Percentiles rank a stretch among this genome's conserved stretches.
phyloP scores from a whole-genome alignment of 495 filamentous ascomycete species.

The Bathelium albidoporum region DNA sequence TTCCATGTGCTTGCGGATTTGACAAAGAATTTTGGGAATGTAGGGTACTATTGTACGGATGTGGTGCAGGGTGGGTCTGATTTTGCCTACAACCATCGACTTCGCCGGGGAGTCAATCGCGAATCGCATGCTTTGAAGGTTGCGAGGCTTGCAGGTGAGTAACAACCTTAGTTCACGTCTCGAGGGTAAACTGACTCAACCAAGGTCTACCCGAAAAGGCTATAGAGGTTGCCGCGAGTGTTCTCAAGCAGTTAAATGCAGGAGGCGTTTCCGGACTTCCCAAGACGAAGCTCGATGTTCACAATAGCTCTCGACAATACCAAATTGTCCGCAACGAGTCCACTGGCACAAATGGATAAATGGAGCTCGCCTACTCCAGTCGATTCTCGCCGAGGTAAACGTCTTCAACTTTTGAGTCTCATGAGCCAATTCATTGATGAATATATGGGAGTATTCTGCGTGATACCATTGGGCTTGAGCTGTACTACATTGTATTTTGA shows the following conservation, averaged over 20 bases:
- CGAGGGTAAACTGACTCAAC: neutral
- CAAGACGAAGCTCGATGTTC: neutral
- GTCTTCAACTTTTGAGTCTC: no score
- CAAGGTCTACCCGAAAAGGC: constrained; percentile 34
- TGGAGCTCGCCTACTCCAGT: neutral
- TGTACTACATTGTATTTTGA: no score
- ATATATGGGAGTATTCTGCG: no score
- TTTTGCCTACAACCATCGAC: constrained; percentile 79
- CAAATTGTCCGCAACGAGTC: neutral
- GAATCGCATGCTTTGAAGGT: constrained; percentile 88
- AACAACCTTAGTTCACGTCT: neutral
- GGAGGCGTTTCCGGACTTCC: neutral
- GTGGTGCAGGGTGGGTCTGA: constrained; percentile 56
- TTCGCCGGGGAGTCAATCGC: constrained; percentile 74
- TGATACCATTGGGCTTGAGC: no score
- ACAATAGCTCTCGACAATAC: neutral
- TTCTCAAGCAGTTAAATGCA: constrained; percentile 20
- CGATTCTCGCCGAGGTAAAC: no score
- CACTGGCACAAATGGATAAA: neutral
- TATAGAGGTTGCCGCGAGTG: constrained; percentile 30
- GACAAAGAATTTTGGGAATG: constrained; percentile 47
- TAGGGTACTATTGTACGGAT: constrained; percentile 85
- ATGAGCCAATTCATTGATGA: no score
- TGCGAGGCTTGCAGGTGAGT: constrained; percentile 64
- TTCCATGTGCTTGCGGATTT: constrained; percentile 81